Conservation (phyloP, 108 stramenopile species). For the Pseudonitzschia delicatissima region DNA sequence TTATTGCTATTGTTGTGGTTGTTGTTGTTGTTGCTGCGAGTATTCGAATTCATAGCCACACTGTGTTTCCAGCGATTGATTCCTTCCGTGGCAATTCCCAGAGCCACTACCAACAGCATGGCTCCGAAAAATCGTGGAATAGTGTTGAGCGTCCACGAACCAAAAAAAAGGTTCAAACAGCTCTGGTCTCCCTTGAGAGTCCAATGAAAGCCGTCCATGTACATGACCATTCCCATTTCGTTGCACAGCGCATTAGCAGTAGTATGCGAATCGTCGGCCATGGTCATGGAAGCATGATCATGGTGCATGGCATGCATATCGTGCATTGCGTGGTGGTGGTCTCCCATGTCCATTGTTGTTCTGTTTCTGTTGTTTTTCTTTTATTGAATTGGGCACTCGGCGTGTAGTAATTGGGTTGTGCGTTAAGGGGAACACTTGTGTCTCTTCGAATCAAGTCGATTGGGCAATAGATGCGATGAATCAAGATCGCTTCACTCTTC, state of each 20-base stretch:
- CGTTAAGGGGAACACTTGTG: no score
- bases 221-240: constrained; percentile 35
- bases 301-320: constrained; percentile 1
- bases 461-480: no score
- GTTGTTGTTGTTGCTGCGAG: not conserved
- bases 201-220: constrained; percentile 48
- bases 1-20: not conserved
- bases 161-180: constrained; percentile 51
- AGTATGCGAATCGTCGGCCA: not conserved
- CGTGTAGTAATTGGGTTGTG: no score
- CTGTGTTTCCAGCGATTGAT: constrained; percentile 33
- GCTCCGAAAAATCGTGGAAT: constrained; percentile 32
- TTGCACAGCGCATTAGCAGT: constrained; percentile 8
- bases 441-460: no score
- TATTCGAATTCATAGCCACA: constrained; percentile 12
- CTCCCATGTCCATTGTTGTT: not conserved
- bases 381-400: no score
- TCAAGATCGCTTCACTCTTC: no score
- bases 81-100: constrained; percentile 40
- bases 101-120: constrained; percentile 35
- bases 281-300: not conserved
- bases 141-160: constrained; percentile 50
- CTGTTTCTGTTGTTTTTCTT: not conserved
- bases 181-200: constrained; percentile 24
- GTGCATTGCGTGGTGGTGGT: not conserved